Base-by-base conservation (phyloP, 148 eudicot species). In the Chenopodium suecicum region DNA sequence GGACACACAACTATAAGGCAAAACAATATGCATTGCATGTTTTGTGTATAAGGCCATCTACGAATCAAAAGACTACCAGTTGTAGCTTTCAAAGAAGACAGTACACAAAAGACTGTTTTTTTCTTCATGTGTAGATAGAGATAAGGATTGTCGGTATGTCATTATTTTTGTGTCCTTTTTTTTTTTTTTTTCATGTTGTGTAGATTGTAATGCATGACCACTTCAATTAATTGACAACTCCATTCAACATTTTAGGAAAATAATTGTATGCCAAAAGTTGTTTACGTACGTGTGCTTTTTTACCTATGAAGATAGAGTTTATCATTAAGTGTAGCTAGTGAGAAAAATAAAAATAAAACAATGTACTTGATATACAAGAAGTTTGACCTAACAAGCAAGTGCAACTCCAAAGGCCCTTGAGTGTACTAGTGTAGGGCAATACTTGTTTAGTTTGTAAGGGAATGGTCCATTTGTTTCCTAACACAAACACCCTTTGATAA, bases 141-240 rank as follows among this genome's bases (percentile, higher is more conserved):
- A 70, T 70, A 70, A 70, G 74, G 22, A 37, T 46, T 70, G 74
- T 70, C 74, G 74, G 74, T 22, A 1, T 41, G 74, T 70, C 27
- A 20, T 70, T 20, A 20, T 70, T 20, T 22, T 14, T 70, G 74
- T 41, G 50, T 19, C 46, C 44, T 6, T 34, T 69, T 12, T 70
- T 27, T 27, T 27, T 34, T 69, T 12, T 70, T 70, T 25, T 70
- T 41, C 74, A 37, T 70, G 74, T 69, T 70, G 74, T 69, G 46
- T 69, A 69, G 44, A 41, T 41, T 4, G 14, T 14, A 50, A 50
- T 41, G 44, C 54, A 50, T 9, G 14, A 50, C 22, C 19, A 14
- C 62, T 17, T 56, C 20, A 17, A 56, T 4, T 56, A 4, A 56
- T 56, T 56, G 7, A 56, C 62, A 14, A 56, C 17, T 56, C 62